Conservation (phyloP, 305 asterid species). For the Solanum chacoense region DNA sequence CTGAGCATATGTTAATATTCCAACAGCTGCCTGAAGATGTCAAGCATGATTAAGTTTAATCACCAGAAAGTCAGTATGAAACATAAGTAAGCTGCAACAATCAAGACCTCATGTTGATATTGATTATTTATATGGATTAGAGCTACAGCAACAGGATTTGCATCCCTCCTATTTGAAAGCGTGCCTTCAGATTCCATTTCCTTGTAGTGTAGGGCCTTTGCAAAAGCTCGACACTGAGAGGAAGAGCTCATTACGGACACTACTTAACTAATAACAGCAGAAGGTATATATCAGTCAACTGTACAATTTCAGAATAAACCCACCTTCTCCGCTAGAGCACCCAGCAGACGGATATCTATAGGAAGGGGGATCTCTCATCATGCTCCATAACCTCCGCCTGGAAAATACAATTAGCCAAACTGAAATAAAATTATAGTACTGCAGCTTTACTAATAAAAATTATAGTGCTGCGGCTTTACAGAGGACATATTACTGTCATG, state of each 20-base stretch:
- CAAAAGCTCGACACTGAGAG: slow-evolving; percentile 91
- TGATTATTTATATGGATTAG: slow-evolving; percentile 95
- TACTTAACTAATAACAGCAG: not conserved
- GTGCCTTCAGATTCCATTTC: slow-evolving; percentile 98
- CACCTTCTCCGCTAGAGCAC: slow-evolving; percentile 95
- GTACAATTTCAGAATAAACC: slow-evolving; percentile 10
- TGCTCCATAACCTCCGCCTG: slow-evolving; percentile 99
- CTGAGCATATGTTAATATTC: slow-evolving; percentile 93
- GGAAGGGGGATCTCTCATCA: slow-evolving; percentile 88
- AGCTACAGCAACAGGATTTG: slow-evolving; percentile 87
- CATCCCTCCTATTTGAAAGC: slow-evolving; percentile 71
- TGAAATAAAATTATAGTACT: not conserved
- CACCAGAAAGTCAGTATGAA: too few species aligned
- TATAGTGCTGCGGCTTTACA: not conserved
- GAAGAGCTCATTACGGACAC: slow-evolving; percentile 11
- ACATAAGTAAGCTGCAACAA: not conserved
- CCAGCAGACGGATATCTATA: slow-evolving; percentile 88
- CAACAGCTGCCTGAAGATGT: slow-evolving; percentile 80
- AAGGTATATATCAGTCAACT: not conserved
- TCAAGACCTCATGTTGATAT: slow-evolving; percentile 89
- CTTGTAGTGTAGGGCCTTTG: slow-evolving; percentile 95
- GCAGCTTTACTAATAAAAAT: not conserved
- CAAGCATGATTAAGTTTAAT: not conserved
- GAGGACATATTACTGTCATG: not conserved
- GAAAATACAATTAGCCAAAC: slow-evolving; percentile 6